phyloP scores from a whole-genome alignment of 176 grass and related monocot species.

The Avena sativa region DNA sequence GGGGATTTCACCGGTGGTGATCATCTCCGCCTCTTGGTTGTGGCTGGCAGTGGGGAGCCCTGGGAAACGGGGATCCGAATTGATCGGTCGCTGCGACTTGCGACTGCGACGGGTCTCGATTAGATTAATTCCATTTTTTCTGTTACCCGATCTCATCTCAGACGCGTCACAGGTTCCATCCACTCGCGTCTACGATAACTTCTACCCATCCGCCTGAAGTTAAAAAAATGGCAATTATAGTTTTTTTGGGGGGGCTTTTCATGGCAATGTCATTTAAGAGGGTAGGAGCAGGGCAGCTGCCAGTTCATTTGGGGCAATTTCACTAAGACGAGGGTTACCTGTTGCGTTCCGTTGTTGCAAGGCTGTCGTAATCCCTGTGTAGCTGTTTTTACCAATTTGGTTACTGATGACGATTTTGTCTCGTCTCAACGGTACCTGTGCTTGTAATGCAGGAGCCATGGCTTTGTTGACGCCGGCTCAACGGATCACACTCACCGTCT shows the following conservation, averaged over 20 bases:
- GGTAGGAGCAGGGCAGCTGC: not conserved
- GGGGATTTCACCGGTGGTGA: not conserved
- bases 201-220: too few relatives aligned
- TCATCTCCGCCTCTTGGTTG: not conserved
- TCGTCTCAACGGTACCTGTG: not conserved
- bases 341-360: not conserved
- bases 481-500: constrained; percentile 43
- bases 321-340: not conserved
- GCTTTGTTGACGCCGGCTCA: constrained; percentile 36
- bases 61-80: not conserved
- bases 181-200: not conserved
- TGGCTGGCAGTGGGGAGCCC: not conserved
- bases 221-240: not conserved
- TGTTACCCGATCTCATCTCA: not conserved
- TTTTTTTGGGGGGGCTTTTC: not conserved
- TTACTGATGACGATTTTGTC: not conserved
- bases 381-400: not conserved
- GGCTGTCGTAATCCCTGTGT: not conserved
- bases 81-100: not conserved
- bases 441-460: constrained; percentile 54
- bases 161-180: not conserved
- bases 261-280: not conserved
- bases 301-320: not conserved
- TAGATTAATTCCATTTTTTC: not conserved
- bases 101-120: not conserved